Base-by-base conservation (phyloP, 345 rosid genomes). In the Erysimum cheiranthoides region DNA sequence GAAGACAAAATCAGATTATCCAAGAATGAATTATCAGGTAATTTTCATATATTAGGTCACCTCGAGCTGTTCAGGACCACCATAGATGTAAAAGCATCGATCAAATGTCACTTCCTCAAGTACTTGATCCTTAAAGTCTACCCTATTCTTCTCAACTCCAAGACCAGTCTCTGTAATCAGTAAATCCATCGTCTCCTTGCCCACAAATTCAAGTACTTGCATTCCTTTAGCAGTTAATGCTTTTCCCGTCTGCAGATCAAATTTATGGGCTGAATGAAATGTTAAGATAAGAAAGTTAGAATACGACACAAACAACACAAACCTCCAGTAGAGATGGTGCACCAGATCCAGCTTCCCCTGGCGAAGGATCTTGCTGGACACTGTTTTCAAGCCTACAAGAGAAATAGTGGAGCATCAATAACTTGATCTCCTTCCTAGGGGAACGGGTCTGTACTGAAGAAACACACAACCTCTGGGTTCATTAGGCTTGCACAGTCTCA, bases 61-160 rank as follows among this genome's bases (percentile, higher is more conserved):
- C 99, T 95, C 97, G 77, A 95, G 82, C 78, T 90, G 98, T 80
- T 95, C 97, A 70, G 98, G 99, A 76, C 99, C 99, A 61, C 99
- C 98, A 83, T 93, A 95, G 75, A 96, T 96, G 78, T 93, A 96
- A 86, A 96, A 96, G 84, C 98, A 96, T 32, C 97, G 87, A 85
- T 93, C 97, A 85, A 96, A 96, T 68, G 93, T 86, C 61, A 93
- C 88, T 82, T 96, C 98, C 86, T 90, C 99, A 61, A 73, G 76
- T 39, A 82, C 80, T 66, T 87, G 96, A 84, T 92, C 98, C 82
- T 87, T 94, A 61, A 84, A 57, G 16, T 66, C 81, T 82, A 70
- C 80, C 45, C 82, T 45, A 39, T 81, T 87, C 82, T 87, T 90
- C 56, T 88, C 97, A 64, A 70, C 79, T 38, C 87, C 90, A 5